A percentile compares a stretch with the other conserved stretches of the same genome.
phyloP scores from a whole-genome alignment of 2,329 filamentous ascomycete genomes.

The Coniella lustricola region DNA sequence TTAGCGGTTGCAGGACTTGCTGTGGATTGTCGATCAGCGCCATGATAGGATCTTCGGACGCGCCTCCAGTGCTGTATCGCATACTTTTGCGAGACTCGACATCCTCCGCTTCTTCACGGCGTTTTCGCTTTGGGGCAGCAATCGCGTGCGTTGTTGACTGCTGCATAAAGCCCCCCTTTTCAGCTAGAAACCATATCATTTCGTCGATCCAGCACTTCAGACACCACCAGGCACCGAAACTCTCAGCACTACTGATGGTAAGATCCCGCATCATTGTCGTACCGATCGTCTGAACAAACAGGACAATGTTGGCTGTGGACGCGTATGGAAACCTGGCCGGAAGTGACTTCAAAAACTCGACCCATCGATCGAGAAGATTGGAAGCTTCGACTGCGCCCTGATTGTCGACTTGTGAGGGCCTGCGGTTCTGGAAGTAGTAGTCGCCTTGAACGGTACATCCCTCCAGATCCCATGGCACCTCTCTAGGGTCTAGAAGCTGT shows the following conservation, averaged over 20 bases:
- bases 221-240: conserved; percentile 90
- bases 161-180: conserved; percentile 81
- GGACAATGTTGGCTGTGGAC: conserved; percentile 64
- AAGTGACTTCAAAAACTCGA: conserved; percentile 62
- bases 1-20: conserved; percentile 44
- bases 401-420: conserved; percentile 32
- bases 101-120: not conserved
- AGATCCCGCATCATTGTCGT: conserved; percentile 75
- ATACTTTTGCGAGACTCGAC: conserved; percentile 16
- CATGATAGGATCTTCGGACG: conserved; percentile 37
- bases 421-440: conserved; percentile 40
- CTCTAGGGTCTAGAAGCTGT: conserved; percentile 61
- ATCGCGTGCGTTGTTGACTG: conserved; percentile 36
- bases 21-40: conserved; percentile 41
- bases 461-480: conserved; percentile 59
- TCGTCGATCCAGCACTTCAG: conserved; percentile 95
- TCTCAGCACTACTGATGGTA: conserved; percentile 69
- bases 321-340: conserved; percentile 68
- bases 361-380: conserved; percentile 73
- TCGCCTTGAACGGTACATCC: conserved; percentile 55
- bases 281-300: conserved; percentile 68
- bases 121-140: conserved; percentile 18
- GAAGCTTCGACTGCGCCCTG: conserved; percentile 38
- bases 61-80: conserved; percentile 34
- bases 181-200: conserved; percentile 84